phyloP scores from a whole-genome alignment of 2,329 filamentous ascomycete genomes.

The Ophiostoma triangulosporum region DNA sequence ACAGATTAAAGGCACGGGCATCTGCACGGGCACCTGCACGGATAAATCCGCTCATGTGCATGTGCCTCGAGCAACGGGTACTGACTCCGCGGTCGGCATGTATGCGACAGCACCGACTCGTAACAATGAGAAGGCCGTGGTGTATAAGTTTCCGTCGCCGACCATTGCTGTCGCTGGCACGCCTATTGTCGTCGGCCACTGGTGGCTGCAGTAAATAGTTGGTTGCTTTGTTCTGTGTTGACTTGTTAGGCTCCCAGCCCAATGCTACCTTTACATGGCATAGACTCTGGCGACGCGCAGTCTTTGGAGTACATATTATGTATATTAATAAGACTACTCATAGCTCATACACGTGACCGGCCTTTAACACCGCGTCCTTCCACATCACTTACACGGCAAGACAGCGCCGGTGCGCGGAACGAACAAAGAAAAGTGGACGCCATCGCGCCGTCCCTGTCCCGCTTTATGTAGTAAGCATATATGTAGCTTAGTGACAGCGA shows the following conservation, averaged over 20 bases:
- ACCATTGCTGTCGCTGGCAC: background rate
- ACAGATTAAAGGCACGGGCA: background rate
- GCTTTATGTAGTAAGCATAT: too few relatives aligned
- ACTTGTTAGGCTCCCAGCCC: too few relatives aligned
- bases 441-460: background rate
- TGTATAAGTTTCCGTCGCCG: background rate
- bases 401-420: background rate
- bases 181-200: background rate
- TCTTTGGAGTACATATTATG: too few relatives aligned
- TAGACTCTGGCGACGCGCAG: too few relatives aligned
- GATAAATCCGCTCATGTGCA: background rate
- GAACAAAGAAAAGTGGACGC: background rate
- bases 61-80: background rate
- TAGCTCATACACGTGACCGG: background rate
- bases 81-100: background rate
- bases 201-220: conserved; percentile 9
- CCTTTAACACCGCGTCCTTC: conserved; percentile 16
- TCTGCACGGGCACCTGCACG: too few relatives aligned
- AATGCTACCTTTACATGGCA: too few relatives aligned
- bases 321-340: too few relatives aligned
- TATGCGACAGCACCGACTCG: background rate
- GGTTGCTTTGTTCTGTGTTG: too few relatives aligned
- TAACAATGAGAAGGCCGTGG: background rate
- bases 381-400: background rate
- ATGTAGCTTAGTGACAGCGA: too few relatives aligned